Base-by-base conservation (phyloP, 345 rosid species). In the Eutrema yunnanense region DNA sequence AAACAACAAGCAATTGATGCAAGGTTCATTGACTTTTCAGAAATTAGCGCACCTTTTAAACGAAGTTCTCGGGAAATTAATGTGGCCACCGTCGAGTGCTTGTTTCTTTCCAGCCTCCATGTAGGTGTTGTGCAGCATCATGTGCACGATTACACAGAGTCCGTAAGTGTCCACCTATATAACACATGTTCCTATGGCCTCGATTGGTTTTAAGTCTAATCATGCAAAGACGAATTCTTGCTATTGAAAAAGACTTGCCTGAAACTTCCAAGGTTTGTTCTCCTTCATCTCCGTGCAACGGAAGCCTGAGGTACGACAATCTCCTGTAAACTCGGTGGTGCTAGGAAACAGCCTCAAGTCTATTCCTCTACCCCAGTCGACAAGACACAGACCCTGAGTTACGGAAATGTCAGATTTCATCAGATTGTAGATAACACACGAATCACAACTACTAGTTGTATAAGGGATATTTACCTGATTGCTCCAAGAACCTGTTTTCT, bases 341-440 rank as follows among this genome's bases (percentile, higher is more conserved):
- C 82, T 81, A 6, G 95, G 86, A 77, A 94, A 94, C 56, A 89
- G 89, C 66, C 76, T 83, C 78, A 89, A 76, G 82, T 94, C 97
- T 81, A 94, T 91, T 53, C 92, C 97, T 81, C 88, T 86, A 26
- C 98, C 98, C 97, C 96, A 94, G 73, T 94, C 98, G 42, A 94
- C 91, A 61, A 94, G 92, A 82, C 95, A 91, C 7, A 94, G 97
- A 78, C 98, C 97, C 98, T 91, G 81, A 73, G 62, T 5, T 14
- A 78, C 9, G 22, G 46, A 67, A 49, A 67, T 50, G 37, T 19
- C 37, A 69, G 27, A 2, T 19, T 30, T 33, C 61, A 63, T 69
- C 58, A 56, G 44, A 46, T 30, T 55, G 49, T 44, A 22, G 62
- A 60, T 9, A 56, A 29, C 16, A 33, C 55, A 53, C 69, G 40